phyloP scores from a whole-genome alignment of 768 basidiomycete species.

The Astraeus odoratus region DNA sequence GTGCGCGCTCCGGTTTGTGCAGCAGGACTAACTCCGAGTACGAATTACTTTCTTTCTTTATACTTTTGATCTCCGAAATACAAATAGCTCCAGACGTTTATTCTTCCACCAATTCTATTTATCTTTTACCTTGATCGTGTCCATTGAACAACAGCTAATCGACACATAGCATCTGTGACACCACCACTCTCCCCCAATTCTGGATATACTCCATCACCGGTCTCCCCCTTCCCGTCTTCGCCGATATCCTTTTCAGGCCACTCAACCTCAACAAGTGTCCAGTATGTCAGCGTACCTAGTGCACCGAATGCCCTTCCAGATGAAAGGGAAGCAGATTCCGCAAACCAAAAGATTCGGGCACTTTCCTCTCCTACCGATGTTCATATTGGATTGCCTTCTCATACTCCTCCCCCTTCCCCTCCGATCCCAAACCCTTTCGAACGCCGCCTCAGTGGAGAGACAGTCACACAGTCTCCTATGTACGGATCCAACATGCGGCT shows the following conservation, averaged over 20 bases:
- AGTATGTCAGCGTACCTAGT: slow-evolving; percentile 15
- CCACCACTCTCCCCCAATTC: slow-evolving; percentile 30
- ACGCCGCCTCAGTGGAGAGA: slow-evolving; percentile 82
- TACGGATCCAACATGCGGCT: slow-evolving; percentile 28
- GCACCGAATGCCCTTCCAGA: slow-evolving; percentile 7
- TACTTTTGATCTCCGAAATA: too few relatives aligned
- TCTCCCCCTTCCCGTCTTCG: slow-evolving; percentile 24
- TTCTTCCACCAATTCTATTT: too few relatives aligned
- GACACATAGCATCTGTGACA: slow-evolving; percentile 20
- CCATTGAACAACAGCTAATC: not conserved
- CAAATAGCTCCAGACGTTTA: too few relatives aligned
- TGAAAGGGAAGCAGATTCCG: slow-evolving; percentile 3
- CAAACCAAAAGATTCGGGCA: slow-evolving; percentile 11
- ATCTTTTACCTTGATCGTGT: not conserved
- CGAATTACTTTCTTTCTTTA: too few relatives aligned
- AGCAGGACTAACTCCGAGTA: too few relatives aligned
- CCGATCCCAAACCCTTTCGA: slow-evolving; percentile 83
- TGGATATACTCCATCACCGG: slow-evolving; percentile 26
- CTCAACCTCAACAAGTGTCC: slow-evolving; percentile 10
- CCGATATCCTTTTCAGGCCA: slow-evolving; percentile 16
- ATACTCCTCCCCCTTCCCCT: slow-evolving; percentile 21
- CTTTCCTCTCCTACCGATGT: slow-evolving; percentile 17
- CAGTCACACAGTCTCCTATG: slow-evolving; percentile 17
- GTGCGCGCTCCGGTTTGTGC: too few relatives aligned
- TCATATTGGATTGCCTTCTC: slow-evolving; percentile 24